These are phyloP conservation scores for Metarhizium robertsii DNA, from an alignment of 2,329 filamentous ascomycete species.

Conservation along the genomic window DNA sequence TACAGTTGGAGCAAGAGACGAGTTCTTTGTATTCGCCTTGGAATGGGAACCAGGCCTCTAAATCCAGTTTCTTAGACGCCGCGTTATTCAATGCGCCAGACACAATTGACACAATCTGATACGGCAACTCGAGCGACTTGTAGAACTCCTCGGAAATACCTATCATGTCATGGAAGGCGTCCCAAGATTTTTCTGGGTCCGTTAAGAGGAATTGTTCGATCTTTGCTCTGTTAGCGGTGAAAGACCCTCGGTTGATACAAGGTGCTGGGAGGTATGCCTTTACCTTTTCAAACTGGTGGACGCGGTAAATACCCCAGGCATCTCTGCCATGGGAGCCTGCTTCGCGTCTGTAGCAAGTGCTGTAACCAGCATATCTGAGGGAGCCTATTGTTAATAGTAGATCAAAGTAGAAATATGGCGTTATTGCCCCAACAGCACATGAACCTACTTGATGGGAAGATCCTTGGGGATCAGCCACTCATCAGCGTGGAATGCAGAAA, in stretches of 20 bases:
- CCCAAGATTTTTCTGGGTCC: conserved; percentile 85
- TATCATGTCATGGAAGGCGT: conserved; percentile 92
- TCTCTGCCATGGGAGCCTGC: conserved; percentile 80
- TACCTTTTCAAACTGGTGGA: conserved; percentile 95
- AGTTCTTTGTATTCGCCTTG: conserved; percentile 98
- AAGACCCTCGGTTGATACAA: not conserved
- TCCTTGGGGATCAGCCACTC: conserved; percentile 85
- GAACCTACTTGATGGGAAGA: conserved; percentile 68
- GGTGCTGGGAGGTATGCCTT: not conserved
- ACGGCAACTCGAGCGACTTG: conserved; percentile 78
- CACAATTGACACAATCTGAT: conserved; percentile 87
- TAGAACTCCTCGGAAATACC: conserved; percentile 88
- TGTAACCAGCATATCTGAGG: conserved; percentile 82
- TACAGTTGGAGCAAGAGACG: conserved; percentile 96
- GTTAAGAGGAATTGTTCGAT: conserved; percentile 73
- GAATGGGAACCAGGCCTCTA: conserved; percentile 95
- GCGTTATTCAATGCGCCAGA: conserved; percentile 83
- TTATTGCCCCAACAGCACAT: not conserved
- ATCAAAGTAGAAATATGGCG: not conserved
- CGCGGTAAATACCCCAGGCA: conserved; percentile 95
- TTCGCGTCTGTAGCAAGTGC: conserved; percentile 92
- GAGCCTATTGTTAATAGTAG: not conserved
- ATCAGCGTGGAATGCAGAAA: conserved; percentile 84
- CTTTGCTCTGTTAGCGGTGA: conserved; percentile 10
- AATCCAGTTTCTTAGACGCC: conserved; percentile 80